Conservation (phyloP, 129 eudicot genomes). For the Lactuca saligna region DNA sequence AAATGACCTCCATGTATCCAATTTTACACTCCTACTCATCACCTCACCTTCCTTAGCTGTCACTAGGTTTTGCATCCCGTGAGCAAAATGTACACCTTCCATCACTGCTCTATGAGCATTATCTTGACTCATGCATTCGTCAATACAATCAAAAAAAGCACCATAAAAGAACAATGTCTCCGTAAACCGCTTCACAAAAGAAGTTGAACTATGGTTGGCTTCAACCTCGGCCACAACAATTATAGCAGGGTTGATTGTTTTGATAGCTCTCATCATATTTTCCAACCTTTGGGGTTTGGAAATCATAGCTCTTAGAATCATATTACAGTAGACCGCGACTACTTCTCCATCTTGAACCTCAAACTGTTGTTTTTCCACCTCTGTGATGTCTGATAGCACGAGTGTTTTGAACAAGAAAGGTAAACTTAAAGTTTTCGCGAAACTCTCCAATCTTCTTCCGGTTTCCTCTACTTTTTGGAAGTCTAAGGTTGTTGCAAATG, state of each 20-base stretch:
- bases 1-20: conserved; percentile 65
- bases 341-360: conserved; percentile 43
- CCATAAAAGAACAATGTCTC: conserved; percentile 51
- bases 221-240: conserved; percentile 58
- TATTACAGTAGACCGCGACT: conserved; percentile 39
- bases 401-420: conserved; percentile 45
- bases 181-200: conserved; percentile 51
- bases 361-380: conserved; percentile 39
- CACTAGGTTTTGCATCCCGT: conserved; percentile 53
- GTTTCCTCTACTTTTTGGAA: conserved; percentile 35
- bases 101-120: conserved; percentile 30
- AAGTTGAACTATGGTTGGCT: conserved; percentile 53
- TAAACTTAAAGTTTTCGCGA: conserved; percentile 47
- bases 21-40: conserved; percentile 37
- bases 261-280: conserved; percentile 38
- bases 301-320: conserved; percentile 44
- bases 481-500: conserved; percentile 37
- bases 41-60: conserved; percentile 52
- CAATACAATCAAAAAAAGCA: conserved; percentile 54
- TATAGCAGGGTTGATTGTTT: conserved; percentile 41
- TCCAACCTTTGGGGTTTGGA: conserved; percentile 43
- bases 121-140: conserved; percentile 42
- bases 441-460: conserved; percentile 43
- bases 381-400: conserved; percentile 41
- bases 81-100: conserved; percentile 44